Conservation (phyloP, 2,329 filamentous ascomycete species). For the Epichloe typhina region DNA sequence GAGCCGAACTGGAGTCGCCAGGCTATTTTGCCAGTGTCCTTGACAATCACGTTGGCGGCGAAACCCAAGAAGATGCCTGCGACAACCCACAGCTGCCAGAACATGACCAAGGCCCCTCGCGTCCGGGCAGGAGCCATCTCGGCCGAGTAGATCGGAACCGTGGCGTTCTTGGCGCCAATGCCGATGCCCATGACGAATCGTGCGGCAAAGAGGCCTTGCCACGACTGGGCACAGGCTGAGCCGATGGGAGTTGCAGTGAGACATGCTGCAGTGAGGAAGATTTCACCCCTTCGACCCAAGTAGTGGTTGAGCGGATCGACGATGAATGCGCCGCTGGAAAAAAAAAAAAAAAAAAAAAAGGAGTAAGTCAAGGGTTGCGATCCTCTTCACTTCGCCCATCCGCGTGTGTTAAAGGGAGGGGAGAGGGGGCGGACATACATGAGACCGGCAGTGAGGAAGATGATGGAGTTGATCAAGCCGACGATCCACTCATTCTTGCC, state of each 20-base stretch:
- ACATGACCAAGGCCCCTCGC: slow-evolving; percentile 66
- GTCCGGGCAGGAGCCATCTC: slow-evolving; percentile 55
- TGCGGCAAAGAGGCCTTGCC: slow-evolving; percentile 52
- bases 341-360: neutral
- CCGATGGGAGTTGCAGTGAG: slow-evolving; percentile 40
- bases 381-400: neutral
- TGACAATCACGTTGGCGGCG: slow-evolving; percentile 37
- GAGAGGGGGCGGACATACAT: slow-evolving; percentile 26
- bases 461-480: slow-evolving; percentile 17
- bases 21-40: slow-evolving; percentile 35
- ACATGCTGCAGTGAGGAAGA: slow-evolving; percentile 44
- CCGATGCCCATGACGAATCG: slow-evolving; percentile 56
- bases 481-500: slow-evolving; percentile 30
- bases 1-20: slow-evolving; percentile 48
- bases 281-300: slow-evolving; percentile 52
- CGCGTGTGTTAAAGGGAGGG: too few relatives aligned
- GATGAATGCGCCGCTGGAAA: slow-evolving; percentile 16
- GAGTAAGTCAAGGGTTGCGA: neutral
- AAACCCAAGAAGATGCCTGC: slow-evolving; percentile 32
- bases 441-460: slow-evolving; percentile 35
- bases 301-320: slow-evolving; percentile 41
- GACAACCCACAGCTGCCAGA: slow-evolving; percentile 41
- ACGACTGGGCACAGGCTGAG: slow-evolving; percentile 46
- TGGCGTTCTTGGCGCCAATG: slow-evolving; percentile 51
- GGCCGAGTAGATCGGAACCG: slow-evolving; percentile 59